Evolutionary conservation across 2,329 filamentous ascomycete genomes (phyloP).

Genomic region (Mycogone perniciosa): DNA sequence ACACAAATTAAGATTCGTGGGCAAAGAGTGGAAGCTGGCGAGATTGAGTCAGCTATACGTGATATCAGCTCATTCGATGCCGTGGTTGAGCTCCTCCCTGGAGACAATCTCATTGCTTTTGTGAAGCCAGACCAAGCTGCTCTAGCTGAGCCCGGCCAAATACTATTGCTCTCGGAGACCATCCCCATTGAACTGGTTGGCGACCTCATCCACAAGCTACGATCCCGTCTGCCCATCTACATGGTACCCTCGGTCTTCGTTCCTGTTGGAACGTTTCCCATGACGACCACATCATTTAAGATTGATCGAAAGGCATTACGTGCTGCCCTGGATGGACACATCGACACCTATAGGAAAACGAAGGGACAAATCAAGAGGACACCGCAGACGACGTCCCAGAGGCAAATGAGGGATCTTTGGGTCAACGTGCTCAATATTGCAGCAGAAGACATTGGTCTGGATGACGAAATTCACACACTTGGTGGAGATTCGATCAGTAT

Average conservation of each 20-base stretch:
- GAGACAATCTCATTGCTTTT: too few relatives aligned
- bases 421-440: neutral
- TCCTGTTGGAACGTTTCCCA: neutral
- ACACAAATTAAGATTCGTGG: neutral
- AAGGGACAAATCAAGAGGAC: too few relatives aligned
- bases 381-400: neutral
- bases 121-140: neutral
- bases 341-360: neutral
- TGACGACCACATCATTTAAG: neutral
- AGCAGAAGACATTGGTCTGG: neutral
- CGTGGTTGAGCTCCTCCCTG: too few relatives aligned
- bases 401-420: conserved; percentile 3
- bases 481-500: conserved; percentile 5
- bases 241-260: neutral
- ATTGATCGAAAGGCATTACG: neutral
- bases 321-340: neutral
- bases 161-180: neutral
- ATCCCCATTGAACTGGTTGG: neutral
- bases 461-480: conserved; percentile 5
- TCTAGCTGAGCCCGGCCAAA: neutral
- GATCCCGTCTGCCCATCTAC: neutral
- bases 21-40: neutral
- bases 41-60: neutral
- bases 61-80: neutral
- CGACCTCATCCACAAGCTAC: neutral